Conservation (phyloP, 768 basidiomycete species). For the Leccinum boreale region DNA sequence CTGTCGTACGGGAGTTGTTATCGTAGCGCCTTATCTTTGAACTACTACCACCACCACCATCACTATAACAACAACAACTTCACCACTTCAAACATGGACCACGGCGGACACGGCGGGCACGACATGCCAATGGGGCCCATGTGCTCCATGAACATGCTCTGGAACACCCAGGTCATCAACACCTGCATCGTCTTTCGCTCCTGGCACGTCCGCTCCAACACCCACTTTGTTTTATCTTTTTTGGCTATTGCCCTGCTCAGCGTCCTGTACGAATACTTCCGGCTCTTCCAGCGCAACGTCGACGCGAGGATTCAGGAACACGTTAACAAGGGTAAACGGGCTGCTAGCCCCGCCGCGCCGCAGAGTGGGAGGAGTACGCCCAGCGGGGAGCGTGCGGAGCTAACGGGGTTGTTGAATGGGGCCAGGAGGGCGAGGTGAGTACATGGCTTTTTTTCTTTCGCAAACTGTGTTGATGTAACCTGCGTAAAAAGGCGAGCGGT, state of each 20-base stretch:
- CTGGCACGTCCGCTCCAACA: slow-evolving; percentile 67
- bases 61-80: neutral
- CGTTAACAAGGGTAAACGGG: slow-evolving; percentile 49
- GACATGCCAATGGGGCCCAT: slow-evolving; percentile 38
- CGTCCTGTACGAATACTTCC: slow-evolving; percentile 78
- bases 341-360: slow-evolving; percentile 27
- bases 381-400: slow-evolving; percentile 40
- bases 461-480: too few species aligned
- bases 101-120: slow-evolving; percentile 47
- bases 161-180: slow-evolving; percentile 78
- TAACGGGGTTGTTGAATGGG: slow-evolving; percentile 52
- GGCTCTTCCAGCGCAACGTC: slow-evolving; percentile 55
- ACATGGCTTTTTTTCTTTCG: too few species aligned
- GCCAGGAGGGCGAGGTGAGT: slow-evolving; percentile 36
- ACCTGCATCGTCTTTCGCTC: slow-evolving; percentile 78
- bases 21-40: neutral
- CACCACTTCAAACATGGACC: slow-evolving; percentile 30
- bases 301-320: slow-evolving; percentile 56
- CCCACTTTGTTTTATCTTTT: slow-evolving; percentile 62
- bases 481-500: neutral
- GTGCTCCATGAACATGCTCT: slow-evolving; percentile 83
- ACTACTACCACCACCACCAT: neutral
- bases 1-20: slow-evolving; percentile 25
- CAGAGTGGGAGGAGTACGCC: slow-evolving; percentile 41
- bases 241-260: slow-evolving; percentile 62